Conservation (phyloP, 371 early-diverging fungal genomes). For the Mortierella sp. region DNA sequence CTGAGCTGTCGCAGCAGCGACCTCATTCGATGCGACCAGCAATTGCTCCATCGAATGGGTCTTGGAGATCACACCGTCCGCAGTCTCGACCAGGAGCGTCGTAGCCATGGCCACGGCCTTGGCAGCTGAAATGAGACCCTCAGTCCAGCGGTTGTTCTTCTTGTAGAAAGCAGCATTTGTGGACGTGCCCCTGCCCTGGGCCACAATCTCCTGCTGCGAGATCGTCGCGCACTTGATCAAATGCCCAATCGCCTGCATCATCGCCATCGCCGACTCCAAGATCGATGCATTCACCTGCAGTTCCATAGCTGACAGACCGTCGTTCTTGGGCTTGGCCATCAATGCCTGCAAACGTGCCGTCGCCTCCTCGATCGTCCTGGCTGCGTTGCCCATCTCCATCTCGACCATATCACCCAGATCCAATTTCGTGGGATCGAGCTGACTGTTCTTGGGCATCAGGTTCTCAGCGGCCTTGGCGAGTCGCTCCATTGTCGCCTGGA, state of each 20-base stretch:
- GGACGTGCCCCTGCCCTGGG: conserved; percentile 89
- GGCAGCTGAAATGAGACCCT: conserved; percentile 97
- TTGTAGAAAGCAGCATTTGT: conserved; percentile 95
- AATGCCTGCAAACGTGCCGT: conserved; percentile 84
- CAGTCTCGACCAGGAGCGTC: conserved; percentile 91
- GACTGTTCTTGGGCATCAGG: conserved; percentile 69
- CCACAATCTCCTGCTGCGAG: conserved; percentile 96
- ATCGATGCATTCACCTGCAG: conserved; percentile 93
- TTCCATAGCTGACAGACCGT: conserved; percentile 77
- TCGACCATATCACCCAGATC: conserved; percentile 94
- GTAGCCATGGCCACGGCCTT: conserved; percentile 95
- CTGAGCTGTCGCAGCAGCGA: conserved; percentile 95
- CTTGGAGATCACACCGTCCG: conserved; percentile 95
- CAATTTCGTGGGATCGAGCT: conserved; percentile 62
- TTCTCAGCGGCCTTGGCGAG: conserved; percentile 81
- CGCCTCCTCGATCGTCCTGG: conserved; percentile 93
- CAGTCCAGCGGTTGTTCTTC: conserved; percentile 99
- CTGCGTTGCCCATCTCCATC: conserved; percentile 92
- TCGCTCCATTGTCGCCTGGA: conserved; percentile 77
- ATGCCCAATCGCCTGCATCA: conserved; percentile 94
- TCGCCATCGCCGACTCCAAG: conserved; percentile 88
- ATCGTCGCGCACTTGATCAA: conserved; percentile 94
- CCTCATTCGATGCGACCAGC: conserved; percentile 96
- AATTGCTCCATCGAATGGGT: conserved; percentile 93
- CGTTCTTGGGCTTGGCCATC: conserved; percentile 79